Evolutionary conservation across 2,329 filamentous ascomycete genomes (phyloP).

Genomic region (Albifimbria verrucaria): DNA sequence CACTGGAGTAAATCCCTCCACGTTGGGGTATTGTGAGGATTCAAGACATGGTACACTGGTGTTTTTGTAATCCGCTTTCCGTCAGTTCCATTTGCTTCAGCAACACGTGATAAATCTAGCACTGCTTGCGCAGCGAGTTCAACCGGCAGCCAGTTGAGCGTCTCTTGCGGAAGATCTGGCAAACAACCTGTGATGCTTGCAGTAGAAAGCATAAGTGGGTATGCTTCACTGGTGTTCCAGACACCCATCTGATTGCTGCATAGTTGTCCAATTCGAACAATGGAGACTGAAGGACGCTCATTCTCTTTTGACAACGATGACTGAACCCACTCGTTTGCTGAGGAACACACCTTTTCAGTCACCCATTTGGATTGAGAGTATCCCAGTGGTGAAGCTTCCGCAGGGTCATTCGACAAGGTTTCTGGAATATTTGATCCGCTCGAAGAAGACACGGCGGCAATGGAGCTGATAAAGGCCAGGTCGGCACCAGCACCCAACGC

Average conservation of each 20-base stretch:
- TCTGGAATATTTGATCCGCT: constrained; percentile 30
- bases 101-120: constrained; percentile 25
- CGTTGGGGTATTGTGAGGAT: constrained; percentile 11
- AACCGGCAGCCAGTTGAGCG: constrained; percentile 47
- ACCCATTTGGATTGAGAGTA: constrained; percentile 42
- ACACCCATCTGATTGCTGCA: constrained; percentile 44
- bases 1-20: constrained; percentile 19
- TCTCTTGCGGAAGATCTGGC: constrained; percentile 15
- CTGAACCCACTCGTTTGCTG: constrained; percentile 25
- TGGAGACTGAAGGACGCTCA: constrained; percentile 17
- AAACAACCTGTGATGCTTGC: constrained; percentile 36
- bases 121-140: constrained; percentile 39
- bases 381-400: constrained; percentile 33
- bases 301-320: too few relatives aligned
- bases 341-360: constrained; percentile 32
- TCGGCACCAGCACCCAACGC: constrained; percentile 17
- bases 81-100: not conserved
- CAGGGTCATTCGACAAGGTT: constrained; percentile 8
- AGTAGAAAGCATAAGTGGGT: constrained; percentile 48
- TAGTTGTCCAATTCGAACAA: constrained; percentile 49
- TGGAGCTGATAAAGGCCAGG: constrained; percentile 50
- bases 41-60: constrained; percentile 19
- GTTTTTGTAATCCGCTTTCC: not conserved
- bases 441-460: constrained; percentile 38
- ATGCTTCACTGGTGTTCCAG: constrained; percentile 51